Evolutionary conservation across 2,329 filamentous ascomycete species (phyloP).

Genomic region (Botryotinia globosa): DNA sequence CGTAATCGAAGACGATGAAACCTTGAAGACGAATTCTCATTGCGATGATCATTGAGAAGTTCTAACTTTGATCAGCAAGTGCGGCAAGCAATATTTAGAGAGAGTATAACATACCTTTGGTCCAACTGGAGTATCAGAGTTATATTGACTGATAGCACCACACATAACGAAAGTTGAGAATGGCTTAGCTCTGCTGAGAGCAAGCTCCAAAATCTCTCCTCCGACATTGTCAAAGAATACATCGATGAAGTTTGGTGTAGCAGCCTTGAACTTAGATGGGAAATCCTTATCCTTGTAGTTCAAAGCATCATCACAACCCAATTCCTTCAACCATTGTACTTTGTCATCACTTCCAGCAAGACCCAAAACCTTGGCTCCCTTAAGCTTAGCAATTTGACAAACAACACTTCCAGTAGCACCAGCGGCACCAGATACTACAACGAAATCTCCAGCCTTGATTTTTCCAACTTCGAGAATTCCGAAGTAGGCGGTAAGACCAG

Average conservation of each 20-base stretch:
- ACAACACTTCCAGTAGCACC: conserved; percentile 75
- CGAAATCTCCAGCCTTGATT: conserved; percentile 66
- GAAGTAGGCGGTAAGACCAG: conserved; percentile 73
- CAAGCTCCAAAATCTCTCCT: conserved; percentile 67
- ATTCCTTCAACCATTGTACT: conserved; percentile 61
- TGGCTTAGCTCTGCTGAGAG: conserved; percentile 59
- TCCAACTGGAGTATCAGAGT: conserved; percentile 53
- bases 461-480: conserved; percentile 68
- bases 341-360: conserved; percentile 66
- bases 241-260: conserved; percentile 60
- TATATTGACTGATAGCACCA: conserved; percentile 68
- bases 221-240: conserved; percentile 75
- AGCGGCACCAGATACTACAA: conserved; percentile 75
- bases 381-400: conserved; percentile 74
- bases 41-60: conserved; percentile 51
- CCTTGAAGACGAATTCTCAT: conserved; percentile 64
- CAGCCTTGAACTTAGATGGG: conserved; percentile 55
- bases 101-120: conserved; percentile 43
- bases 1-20: conserved; percentile 71
- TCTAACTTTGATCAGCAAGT: conserved; percentile 38
- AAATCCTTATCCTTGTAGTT: conserved; percentile 69
- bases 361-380: conserved; percentile 60
- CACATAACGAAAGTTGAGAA: conserved; percentile 68
- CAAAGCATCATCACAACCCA: conserved; percentile 65
- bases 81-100: not conserved